phyloP scores from a whole-genome alignment of 306 rosid species.

The Arachis stenosperma region DNA sequence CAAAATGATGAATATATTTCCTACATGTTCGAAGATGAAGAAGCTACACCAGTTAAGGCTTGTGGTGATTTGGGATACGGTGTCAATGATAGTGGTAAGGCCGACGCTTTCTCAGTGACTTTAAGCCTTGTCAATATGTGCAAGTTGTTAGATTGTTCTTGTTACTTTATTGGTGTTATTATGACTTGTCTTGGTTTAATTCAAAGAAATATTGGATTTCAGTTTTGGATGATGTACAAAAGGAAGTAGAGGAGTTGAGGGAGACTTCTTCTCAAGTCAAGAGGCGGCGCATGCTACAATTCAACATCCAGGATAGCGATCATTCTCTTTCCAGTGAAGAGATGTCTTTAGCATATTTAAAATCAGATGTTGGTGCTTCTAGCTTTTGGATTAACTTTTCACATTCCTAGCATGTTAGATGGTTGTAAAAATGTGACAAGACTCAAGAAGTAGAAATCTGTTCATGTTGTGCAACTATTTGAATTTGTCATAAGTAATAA shows the following conservation, averaged over 20 bases:
- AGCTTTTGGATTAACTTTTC: conserved; percentile 26
- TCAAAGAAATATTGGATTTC: conserved; percentile 46
- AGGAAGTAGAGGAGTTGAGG: conserved; percentile 62
- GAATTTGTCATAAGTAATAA: conserved; percentile 17
- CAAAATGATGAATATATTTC: conserved; percentile 78
- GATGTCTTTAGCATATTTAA: conserved; percentile 56
- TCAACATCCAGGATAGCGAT: conserved; percentile 54
- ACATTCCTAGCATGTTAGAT: neutral
- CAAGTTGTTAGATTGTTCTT: conserved; percentile 11
- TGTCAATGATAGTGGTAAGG: conserved; percentile 50
- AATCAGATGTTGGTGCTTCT: conserved; percentile 65
- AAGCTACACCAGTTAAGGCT: conserved; percentile 92
- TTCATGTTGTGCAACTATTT: conserved; percentile 8
- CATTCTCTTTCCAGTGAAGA: conserved; percentile 56
- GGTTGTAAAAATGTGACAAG: conserved; percentile 13
- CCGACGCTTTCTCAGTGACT: conserved; percentile 23
- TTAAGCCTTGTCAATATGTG: conserved; percentile 19
- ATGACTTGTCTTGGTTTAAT: conserved; percentile 38
- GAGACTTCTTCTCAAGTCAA: conserved; percentile 72
- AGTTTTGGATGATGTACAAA: conserved; percentile 59
- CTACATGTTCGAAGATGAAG: conserved; percentile 82
- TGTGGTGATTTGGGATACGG: conserved; percentile 84
- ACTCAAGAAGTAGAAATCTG: conserved; percentile 5
- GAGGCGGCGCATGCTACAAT: conserved; percentile 92
- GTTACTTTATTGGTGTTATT: conserved; percentile 28